These are phyloP conservation scores for Rhodotorula sp. DNA, from an alignment of 1,284 basidiomycete species.

Conservation along the genomic window DNA sequence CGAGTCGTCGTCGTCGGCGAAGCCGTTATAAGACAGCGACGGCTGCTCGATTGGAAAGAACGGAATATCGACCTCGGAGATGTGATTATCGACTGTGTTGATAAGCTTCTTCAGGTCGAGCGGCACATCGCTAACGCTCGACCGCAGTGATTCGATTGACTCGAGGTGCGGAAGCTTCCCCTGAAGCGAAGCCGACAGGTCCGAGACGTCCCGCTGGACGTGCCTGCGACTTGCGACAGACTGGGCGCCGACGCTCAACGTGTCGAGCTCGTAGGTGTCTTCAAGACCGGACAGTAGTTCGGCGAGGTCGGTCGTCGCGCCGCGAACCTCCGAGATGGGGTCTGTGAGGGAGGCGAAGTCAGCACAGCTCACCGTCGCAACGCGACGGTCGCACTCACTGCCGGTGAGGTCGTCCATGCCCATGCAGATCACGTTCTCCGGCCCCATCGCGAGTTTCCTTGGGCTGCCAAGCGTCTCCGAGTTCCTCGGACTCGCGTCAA, in stretches of 20 bases:
- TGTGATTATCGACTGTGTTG: constrained; percentile 27
- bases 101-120: constrained; percentile 28
- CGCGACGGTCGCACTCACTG: not conserved
- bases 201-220: constrained; percentile 2
- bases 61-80: constrained; percentile 29
- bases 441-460: constrained; percentile 32
- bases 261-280: constrained; percentile 23
- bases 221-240: not conserved
- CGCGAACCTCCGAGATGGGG: constrained; percentile 14
- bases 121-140: constrained; percentile 32
- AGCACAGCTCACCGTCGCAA: too few relatives aligned
- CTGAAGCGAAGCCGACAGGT: constrained; percentile 9
- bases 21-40: not conserved
- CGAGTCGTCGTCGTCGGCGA: constrained; percentile 18
- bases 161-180: constrained; percentile 11
- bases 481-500: constrained; percentile 2
- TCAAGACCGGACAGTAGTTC: constrained; percentile 32
- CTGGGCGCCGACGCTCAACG: not conserved
- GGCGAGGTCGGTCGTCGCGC: constrained; percentile 37
- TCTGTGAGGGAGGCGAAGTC: not conserved
- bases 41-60: constrained; percentile 2
- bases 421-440: constrained; percentile 36
- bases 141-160: constrained; percentile 27
- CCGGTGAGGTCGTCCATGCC: not conserved
- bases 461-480: constrained; percentile 1